Evolutionary conservation across 441 rosid species (phyloP), one percentile per base, ranked within the genome.

Genomic region (Bocquillonia castaneifolia): DNA sequence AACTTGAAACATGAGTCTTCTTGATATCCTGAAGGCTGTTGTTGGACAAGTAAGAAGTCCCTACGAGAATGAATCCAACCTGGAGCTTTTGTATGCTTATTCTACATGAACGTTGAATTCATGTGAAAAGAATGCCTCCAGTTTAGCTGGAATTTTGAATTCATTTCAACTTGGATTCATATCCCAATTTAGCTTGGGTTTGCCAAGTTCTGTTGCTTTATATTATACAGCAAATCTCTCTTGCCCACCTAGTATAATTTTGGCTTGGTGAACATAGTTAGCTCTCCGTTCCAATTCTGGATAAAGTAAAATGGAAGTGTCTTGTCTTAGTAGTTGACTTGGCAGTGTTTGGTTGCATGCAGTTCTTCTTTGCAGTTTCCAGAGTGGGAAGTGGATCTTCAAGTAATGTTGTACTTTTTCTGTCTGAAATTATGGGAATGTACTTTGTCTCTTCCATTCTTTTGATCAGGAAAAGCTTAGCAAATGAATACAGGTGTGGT

Each of bases 331-430:
- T 20, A 34, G 15, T 69, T 58, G 68, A 79, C 78, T 73, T 78
- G 17, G n/a, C 55, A 50, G 51, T 64, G 54, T 69, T 64, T 81
- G 73, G 78, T 55, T 72, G 39, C 53, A 18, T 83, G 80, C 85
- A 96, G 99, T 96, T 93, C 79, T 93, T 96, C 93, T 96, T 93
- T 86, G 98, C 98, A 51, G 96, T 96, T 39, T 96, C 99, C 51
- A 88, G 96, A 76, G 96, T 84, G 20, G 98, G 99, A 65, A 91
- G 99, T 80, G 99, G 98, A 76, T 96, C 99, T 63, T 96, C 97
- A 65, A 96, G 99, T 88, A 93, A 93, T 10, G 97, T 93, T 65
- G 97, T 96, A 60, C 97, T 91, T 53, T 96, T 96, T 73, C 85
- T 93, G 34, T 89, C 99, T 0, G 99, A 96, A 79, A 92, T 93